A percentile compares a stretch with the other conserved stretches of the same genome.
Conservation (phyloP, 2,329 filamentous ascomycete species). For the Claviceps arundinis region DNA sequence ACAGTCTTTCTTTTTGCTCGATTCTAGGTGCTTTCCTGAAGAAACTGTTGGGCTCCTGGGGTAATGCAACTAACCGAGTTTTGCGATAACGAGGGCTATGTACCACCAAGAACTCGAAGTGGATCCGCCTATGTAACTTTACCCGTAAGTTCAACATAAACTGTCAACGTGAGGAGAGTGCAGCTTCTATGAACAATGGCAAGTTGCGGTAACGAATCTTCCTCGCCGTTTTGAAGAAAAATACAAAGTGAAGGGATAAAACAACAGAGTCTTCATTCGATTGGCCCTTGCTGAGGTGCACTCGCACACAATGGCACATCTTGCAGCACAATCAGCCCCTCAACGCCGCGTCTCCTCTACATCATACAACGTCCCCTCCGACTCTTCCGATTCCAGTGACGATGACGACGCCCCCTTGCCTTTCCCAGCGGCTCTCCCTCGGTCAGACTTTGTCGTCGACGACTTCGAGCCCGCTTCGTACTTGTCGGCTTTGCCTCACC, state of each 20-base stretch:
- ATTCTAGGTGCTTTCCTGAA: neutral
- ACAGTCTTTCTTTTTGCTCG: neutral
- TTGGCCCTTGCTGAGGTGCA: neutral
- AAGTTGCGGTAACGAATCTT: too few relatives aligned
- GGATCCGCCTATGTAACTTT: neutral
- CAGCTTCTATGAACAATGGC: too few relatives aligned
- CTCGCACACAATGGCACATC: slow-evolving; percentile 4
- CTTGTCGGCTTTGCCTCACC: slow-evolving; percentile 65
- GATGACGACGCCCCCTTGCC: slow-evolving; percentile 58
- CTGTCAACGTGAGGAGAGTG: too few relatives aligned
- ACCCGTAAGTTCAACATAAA: too few relatives aligned
- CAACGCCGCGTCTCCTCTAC: slow-evolving; percentile 8
- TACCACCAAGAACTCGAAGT: neutral
- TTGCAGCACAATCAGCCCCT: neutral
- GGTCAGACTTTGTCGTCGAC: slow-evolving; percentile 65
- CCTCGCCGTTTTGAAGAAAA: neutral
- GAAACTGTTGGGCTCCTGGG: neutral
- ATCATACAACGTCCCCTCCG: slow-evolving; percentile 6
- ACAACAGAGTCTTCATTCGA: neutral
- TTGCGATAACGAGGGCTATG: slow-evolving; percentile 7
- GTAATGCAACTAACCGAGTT: slow-evolving; percentile 11
- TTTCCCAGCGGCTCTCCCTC: slow-evolving; percentile 74
- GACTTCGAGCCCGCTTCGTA: slow-evolving; percentile 72
- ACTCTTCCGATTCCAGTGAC: slow-evolving; percentile 12
- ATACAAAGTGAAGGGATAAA: neutral